Evolutionary conservation across 352 stramenopile species (phyloP), one percentile per base, ranked within the genome.

Genomic region (Phytophthora nicotianae): DNA sequence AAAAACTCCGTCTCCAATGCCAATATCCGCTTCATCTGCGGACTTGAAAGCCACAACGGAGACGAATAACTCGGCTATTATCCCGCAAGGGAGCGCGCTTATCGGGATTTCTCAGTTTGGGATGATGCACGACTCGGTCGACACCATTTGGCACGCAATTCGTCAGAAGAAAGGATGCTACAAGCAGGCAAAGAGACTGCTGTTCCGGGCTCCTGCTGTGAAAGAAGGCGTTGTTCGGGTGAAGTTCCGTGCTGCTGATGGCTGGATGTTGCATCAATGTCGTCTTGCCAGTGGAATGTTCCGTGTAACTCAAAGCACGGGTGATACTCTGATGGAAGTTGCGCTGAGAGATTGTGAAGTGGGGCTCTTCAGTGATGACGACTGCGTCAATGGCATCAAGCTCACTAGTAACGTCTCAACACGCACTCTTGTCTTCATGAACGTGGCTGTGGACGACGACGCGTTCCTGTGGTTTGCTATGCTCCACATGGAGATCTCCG

Each of bases 121-220:
- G n/a, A 89, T 91, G 64, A 54, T 70, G 29, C 71, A 88, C 55
- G 78, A 91, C 49, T 83, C 82, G 29, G 86, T 80, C 35, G 76
- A 91, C 50, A 89, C 70, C 10, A 84, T 91, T 57, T 91, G 82
- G 82, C 80, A 91, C 52, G 71, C 72, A 11, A 29, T 91, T 20
- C 72, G 74, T 1, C 76, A 88, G 49, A 83, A 86, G 53, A 87
- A 86, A 42, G 68, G 58, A 19, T 76, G 68, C 42, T 67, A 72
- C 33, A 67, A 72, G 29, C 71, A 81, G 40, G 50, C 63, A 6
- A 89, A 89, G 67, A 65, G 54, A 38, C 62, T 91, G 49, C 65
- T 81, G 9, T 88, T 89, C 53, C 78, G 82, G 11, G 74, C 65
- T 2, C 80, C 82, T 5, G 50, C 68, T 2, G 33, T 73, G n/a